Conservation (phyloP, 495 filamentous ascomycete species). For the Tuber magnatum region DNA sequence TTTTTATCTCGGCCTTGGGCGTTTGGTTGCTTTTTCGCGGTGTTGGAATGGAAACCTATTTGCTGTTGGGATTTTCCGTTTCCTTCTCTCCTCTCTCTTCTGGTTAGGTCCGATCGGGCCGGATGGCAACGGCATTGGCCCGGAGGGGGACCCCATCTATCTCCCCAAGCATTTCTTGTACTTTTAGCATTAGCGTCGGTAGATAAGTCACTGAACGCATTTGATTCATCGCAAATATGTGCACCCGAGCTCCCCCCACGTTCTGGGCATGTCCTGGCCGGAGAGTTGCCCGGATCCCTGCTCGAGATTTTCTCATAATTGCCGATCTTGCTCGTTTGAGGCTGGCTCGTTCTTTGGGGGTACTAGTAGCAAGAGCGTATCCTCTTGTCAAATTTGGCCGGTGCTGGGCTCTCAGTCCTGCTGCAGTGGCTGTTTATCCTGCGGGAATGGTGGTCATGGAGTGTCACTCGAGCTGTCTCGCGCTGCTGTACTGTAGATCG, state of each 20-base stretch:
- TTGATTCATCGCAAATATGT: not conserved
- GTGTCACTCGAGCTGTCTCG: too few species aligned
- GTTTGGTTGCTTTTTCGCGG: slow-evolving; percentile 3
- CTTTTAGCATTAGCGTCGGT: not conserved
- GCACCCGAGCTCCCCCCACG: not conserved
- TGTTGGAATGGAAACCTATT: not conserved
- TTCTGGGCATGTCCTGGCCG: not conserved
- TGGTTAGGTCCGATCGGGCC: not conserved
- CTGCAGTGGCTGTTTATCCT: too few species aligned
- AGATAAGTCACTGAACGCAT: not conserved
- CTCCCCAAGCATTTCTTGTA: not conserved
- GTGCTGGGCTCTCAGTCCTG: not conserved
- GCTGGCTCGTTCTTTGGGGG: too few species aligned
- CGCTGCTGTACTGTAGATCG: too few species aligned
- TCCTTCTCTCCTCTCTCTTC: not conserved
- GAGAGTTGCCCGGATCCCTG: not conserved
- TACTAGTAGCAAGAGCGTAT: too few species aligned
- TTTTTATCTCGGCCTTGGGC: not conserved
- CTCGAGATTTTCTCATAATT: not conserved
- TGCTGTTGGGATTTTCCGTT: not conserved
- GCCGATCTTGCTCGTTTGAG: not conserved
- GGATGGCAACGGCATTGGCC: not conserved
- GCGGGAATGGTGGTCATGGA: too few species aligned
- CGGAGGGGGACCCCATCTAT: not conserved
- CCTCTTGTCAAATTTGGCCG: not conserved